A percentile compares a stretch with the other conserved stretches of the same genome.
Evolutionary conservation across 2,329 filamentous ascomycete species (phyloP).

Genomic region (Stachybotrys elegans): DNA sequence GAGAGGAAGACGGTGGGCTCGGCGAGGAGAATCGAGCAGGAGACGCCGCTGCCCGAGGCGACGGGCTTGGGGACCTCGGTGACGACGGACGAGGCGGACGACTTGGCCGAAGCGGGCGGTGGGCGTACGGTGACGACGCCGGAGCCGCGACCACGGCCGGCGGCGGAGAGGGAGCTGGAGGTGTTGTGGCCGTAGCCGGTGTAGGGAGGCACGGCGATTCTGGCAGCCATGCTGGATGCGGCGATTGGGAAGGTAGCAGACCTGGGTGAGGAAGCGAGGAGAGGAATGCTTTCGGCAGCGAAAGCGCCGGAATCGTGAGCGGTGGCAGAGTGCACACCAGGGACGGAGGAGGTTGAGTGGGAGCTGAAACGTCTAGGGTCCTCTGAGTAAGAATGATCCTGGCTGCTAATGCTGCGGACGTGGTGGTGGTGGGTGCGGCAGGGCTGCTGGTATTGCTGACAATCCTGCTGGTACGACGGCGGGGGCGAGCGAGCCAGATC

Average conservation of each 20-base stretch:
- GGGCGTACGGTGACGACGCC: conserved; percentile 44
- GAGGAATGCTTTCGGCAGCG: background rate
- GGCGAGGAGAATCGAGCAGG: conserved; percentile 67
- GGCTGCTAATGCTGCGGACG: background rate
- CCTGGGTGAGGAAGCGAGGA: background rate
- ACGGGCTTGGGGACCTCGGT: conserved; percentile 64
- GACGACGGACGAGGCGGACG: conserved; percentile 43
- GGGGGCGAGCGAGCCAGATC: no score
- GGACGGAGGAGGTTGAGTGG: background rate
- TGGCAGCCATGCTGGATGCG: conserved; percentile 3
- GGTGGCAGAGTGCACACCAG: background rate
- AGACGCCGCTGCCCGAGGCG: conserved; percentile 71
- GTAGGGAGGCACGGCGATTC: conserved; percentile 1
- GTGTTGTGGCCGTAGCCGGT: background rate
- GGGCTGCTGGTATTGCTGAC: background rate
- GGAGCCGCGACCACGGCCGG: conserved; percentile 1
- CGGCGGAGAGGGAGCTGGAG: background rate
- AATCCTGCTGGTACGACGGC: no score
- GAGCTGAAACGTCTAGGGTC: background rate
- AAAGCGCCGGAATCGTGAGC: background rate
- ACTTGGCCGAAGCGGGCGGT: conserved; percentile 36
- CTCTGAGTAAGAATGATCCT: background rate
- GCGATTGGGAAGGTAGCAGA: background rate
- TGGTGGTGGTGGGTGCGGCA: background rate
- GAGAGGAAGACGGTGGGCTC: conserved; percentile 78